Evolutionary conservation across 306 rosid genomes (phyloP).

Genomic region (Gynostemma pentaphyllum): DNA sequence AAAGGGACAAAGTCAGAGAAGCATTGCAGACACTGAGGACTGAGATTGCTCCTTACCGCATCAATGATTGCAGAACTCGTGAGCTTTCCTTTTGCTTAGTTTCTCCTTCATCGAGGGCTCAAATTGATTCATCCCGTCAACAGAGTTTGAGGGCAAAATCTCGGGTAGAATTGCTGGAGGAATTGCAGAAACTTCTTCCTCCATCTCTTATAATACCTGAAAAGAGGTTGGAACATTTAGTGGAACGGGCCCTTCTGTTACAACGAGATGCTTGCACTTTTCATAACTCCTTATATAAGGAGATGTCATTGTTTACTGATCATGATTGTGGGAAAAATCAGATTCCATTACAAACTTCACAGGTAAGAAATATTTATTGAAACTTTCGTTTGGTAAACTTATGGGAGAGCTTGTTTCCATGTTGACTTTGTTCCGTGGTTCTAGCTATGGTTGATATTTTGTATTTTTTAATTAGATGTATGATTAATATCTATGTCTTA

Average conservation of each 20-base stretch:
- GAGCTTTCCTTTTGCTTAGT: slow-evolving; percentile 75
- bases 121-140: slow-evolving; percentile 24
- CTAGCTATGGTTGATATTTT: slow-evolving; percentile 1
- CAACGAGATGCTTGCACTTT: slow-evolving; percentile 82
- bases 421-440: not conserved
- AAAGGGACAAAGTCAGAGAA: slow-evolving; percentile 51
- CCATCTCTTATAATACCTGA: slow-evolving; percentile 87
- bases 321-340: slow-evolving; percentile 82
- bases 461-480: not conserved
- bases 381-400: not conserved
- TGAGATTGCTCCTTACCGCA: slow-evolving; percentile 66
- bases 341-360: slow-evolving; percentile 82
- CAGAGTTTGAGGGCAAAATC: slow-evolving; percentile 36
- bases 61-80: slow-evolving; percentile 43
- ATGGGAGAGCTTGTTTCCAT: not conserved
- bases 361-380: slow-evolving; percentile 30
- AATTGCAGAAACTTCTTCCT: slow-evolving; percentile 85
- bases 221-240: slow-evolving; percentile 85
- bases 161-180: slow-evolving; percentile 65
- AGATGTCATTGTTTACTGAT: slow-evolving; percentile 87
- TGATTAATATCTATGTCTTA: not conserved
- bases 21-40: slow-evolving; percentile 81
- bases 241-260: slow-evolving; percentile 85
- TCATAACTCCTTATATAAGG: slow-evolving; percentile 76
- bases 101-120: slow-evolving; percentile 29